Base-by-base conservation (phyloP, 2,329 filamentous ascomycete species). In the Cladosporium halotolerans region DNA sequence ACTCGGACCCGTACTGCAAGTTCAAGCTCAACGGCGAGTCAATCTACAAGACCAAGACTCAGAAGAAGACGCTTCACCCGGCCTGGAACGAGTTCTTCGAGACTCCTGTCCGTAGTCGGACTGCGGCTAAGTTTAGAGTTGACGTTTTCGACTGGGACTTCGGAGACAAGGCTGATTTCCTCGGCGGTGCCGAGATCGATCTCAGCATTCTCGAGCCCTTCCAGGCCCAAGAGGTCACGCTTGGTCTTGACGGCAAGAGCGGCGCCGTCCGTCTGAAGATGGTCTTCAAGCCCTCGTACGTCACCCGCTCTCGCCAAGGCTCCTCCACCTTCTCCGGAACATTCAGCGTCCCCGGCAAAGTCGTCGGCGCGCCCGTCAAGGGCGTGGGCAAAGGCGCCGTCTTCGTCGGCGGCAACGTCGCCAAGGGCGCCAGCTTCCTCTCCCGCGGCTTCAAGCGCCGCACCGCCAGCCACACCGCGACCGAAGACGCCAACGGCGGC, bases 11-110 rank as follows among this genome's bases (percentile, higher is more conserved):
- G 4, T 99, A 92, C 76, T 95, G 88, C 80, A 92, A 92, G 66
- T 99, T 99, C 69, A 83, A 88, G 59, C 79, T 97, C 60, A 92
- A 95, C 64, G 91, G 86, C 44, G 84, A 89, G 64, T 88, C 95
- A 54, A 81, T 97, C 0, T 90, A 89, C 82, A 99, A 97, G 79
- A 95, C 91, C 42, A 95, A 96, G 73, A 84, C 85, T 2, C 85
- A 92, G 69, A 99, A 97, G 81, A 99, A 99, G 80, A 97, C 93
- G 0, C 79, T 99, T 3, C 85, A 93, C 61, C 93, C 93, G 0
- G 81, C 83, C 0, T 99, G 95, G 95, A 97, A 97, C 66, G 93
- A 99, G 68, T 91, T 84, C 70, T 99, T 99, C 65, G 91, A 96
- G 69, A 79, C 89, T 1, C 77, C 84, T 1, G 76, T 99, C 49